These are phyloP conservation scores for Trichoderma gamsii DNA, from an alignment of 495 filamentous ascomycete species.

Conservation along the genomic window DNA sequence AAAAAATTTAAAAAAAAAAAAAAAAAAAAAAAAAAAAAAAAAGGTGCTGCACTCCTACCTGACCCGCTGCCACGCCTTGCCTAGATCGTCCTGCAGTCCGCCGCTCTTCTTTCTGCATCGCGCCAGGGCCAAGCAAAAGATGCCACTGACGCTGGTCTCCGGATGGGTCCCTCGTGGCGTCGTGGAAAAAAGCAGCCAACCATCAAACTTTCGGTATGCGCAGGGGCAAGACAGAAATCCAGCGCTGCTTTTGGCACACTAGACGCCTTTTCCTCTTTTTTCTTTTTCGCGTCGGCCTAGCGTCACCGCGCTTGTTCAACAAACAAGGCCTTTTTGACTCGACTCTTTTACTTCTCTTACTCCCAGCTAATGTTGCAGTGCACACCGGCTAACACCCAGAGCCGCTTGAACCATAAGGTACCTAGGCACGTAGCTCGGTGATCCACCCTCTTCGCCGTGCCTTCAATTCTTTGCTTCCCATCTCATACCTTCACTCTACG, in stretches of 20 bases:
- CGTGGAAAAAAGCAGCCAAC: background rate
- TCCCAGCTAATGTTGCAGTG: background rate
- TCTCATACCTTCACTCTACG: background rate
- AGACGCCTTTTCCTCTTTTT: background rate
- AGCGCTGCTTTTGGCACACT: constrained; percentile 14
- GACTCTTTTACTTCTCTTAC: background rate
- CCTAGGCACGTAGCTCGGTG: background rate
- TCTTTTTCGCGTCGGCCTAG: background rate
- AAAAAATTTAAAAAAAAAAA: background rate
- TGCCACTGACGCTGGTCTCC: background rate
- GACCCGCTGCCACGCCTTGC: background rate
- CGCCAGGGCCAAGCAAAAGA: background rate
- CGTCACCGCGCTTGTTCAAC: constrained; percentile 4
- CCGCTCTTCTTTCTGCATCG: background rate
- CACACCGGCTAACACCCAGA: background rate
- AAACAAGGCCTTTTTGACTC: background rate
- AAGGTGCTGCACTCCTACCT: constrained; percentile 7
- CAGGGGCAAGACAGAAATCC: constrained; percentile 4
- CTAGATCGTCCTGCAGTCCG: background rate
- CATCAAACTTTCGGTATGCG: background rate
- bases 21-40: background rate
- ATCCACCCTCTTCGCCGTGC: background rate
- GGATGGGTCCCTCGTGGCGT: constrained; percentile 4
- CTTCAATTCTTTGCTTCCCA: background rate
- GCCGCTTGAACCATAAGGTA: background rate